Conservation (phyloP, 768 basidiomycete genomes). For the Panellus pusillus region DNA sequence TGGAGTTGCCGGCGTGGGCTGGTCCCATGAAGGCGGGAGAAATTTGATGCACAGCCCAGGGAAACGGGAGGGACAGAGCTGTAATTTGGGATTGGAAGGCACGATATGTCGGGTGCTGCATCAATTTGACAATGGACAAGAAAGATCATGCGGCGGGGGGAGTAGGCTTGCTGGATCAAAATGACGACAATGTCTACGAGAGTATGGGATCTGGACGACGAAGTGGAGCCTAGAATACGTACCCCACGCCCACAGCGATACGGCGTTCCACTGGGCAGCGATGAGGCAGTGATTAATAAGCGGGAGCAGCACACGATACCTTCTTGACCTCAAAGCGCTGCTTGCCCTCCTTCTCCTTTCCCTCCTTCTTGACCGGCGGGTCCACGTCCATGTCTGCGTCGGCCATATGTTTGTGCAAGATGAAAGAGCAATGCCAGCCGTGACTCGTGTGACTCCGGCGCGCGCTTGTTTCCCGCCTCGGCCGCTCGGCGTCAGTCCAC, state of each 20-base stretch:
- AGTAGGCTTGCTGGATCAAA: slow-evolving; percentile 64
- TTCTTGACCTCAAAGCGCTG: slow-evolving; percentile 96
- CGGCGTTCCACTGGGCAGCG: slow-evolving; percentile 88
- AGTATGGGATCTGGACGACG: neutral
- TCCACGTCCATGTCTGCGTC: slow-evolving; percentile 69
- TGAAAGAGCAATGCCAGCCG: neutral
- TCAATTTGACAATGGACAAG: slow-evolving; percentile 75
- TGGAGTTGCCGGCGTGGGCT: slow-evolving; percentile 50
- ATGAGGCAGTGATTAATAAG: slow-evolving; percentile 7
- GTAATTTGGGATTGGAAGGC: slow-evolving; percentile 73
- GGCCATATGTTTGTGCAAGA: slow-evolving; percentile 34
- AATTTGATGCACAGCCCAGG: slow-evolving; percentile 73
- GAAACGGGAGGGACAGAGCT: slow-evolving; percentile 64
- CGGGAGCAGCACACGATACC: slow-evolving; percentile 46
- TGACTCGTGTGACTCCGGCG: neutral
- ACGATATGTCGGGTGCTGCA: slow-evolving; percentile 73
- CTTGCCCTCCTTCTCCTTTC: slow-evolving; percentile 62
- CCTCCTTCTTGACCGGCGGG: slow-evolving; percentile 40
- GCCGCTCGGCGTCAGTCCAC: too few species aligned
- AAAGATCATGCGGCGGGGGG: slow-evolving; percentile 74
- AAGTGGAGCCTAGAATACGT: slow-evolving; percentile 20
- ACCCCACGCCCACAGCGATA: slow-evolving; percentile 99
- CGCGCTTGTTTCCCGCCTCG: too few species aligned
- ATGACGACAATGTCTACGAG: slow-evolving; percentile 47
- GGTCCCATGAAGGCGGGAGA: slow-evolving; percentile 74